Evolutionary conservation across 345 rosid species (phyloP).

Genomic region (Bruguiera parviflora): DNA sequence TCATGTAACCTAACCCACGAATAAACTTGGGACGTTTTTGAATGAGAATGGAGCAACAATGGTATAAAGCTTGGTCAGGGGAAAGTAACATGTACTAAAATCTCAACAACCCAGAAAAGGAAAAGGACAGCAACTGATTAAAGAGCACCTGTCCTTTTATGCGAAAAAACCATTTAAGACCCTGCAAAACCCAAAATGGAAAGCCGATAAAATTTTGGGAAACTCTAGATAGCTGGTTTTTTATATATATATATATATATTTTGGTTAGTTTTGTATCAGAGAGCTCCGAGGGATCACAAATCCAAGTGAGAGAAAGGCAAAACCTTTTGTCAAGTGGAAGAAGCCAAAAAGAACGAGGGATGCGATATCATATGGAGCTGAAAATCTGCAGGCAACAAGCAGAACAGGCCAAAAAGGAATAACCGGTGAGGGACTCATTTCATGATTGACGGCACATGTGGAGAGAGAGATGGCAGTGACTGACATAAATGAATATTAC

Average conservation of each 20-base stretch:
- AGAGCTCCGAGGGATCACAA: constrained; percentile 6
- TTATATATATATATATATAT: too few relatives aligned
- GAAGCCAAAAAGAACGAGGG: constrained; percentile 9
- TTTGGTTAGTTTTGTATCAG: not conserved
- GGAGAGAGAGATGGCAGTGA: constrained; percentile 17
- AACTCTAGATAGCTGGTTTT: not conserved
- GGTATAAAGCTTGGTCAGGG: constrained; percentile 31
- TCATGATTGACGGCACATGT: constrained; percentile 12
- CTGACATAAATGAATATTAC: constrained; percentile 26
- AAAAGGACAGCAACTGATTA: constrained; percentile 13
- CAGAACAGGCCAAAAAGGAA: constrained; percentile 12
- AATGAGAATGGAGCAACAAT: constrained; percentile 20
- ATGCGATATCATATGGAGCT: not conserved
- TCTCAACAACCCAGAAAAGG: constrained; percentile 26
- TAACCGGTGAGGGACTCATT: constrained; percentile 25
- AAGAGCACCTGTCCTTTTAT: constrained; percentile 17
- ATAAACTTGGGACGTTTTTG: not conserved
- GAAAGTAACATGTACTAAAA: constrained; percentile 9
- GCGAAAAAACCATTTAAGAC: not conserved
- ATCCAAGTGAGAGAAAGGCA: constrained; percentile 14
- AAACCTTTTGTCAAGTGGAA: constrained; percentile 10
- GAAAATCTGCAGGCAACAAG: constrained; percentile 24
- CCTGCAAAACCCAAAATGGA: constrained; percentile 16
- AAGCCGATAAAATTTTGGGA: constrained; percentile 15
- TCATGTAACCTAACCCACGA: constrained; percentile 4